Percentiles rank a stretch among this genome's conserved stretches.
phyloP scores from a whole-genome alignment of 768 basidiomycete species.

The Naganishia vishniacii region DNA sequence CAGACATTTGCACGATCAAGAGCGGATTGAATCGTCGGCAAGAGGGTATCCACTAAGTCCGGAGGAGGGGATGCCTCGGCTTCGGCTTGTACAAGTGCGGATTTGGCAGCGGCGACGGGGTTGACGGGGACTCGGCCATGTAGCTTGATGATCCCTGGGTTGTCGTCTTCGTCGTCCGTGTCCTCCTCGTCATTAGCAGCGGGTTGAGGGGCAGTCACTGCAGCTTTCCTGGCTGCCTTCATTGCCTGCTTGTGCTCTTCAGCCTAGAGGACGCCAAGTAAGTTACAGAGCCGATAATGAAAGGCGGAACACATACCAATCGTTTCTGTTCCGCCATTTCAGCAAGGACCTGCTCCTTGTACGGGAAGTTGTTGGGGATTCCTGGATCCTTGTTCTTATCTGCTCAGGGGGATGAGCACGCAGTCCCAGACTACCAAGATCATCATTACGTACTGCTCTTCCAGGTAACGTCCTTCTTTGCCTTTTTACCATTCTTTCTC shows the following conservation, averaged over 20 bases:
- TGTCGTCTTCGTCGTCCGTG: slow-evolving; percentile 48
- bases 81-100: neutral
- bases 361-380: slow-evolving; percentile 86
- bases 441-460: slow-evolving; percentile 64
- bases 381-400: slow-evolving; percentile 81
- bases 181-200: slow-evolving; percentile 54
- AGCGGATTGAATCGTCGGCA: slow-evolving; percentile 62
- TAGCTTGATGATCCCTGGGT: slow-evolving; percentile 42
- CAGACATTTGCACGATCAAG: slow-evolving; percentile 73
- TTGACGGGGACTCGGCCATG: slow-evolving; percentile 32
- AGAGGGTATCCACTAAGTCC: slow-evolving; percentile 59
- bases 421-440: neutral
- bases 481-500: slow-evolving; percentile 68
- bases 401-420: slow-evolving; percentile 21
- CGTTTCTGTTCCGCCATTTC: slow-evolving; percentile 79
- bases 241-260: slow-evolving; percentile 62
- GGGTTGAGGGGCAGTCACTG: slow-evolving; percentile 47
- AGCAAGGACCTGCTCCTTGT: slow-evolving; percentile 88
- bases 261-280: slow-evolving; percentile 52
- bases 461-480: slow-evolving; percentile 77
- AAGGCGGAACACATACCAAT: slow-evolving; percentile 33
- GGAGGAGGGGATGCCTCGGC: slow-evolving; percentile 47
- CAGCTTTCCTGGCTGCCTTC: slow-evolving; percentile 62
- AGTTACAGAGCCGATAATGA: neutral
- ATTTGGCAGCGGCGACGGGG: slow-evolving; percentile 39